Conservation (phyloP, 2,329 filamentous ascomycete species). For the Scedosporium aurantiacum region DNA sequence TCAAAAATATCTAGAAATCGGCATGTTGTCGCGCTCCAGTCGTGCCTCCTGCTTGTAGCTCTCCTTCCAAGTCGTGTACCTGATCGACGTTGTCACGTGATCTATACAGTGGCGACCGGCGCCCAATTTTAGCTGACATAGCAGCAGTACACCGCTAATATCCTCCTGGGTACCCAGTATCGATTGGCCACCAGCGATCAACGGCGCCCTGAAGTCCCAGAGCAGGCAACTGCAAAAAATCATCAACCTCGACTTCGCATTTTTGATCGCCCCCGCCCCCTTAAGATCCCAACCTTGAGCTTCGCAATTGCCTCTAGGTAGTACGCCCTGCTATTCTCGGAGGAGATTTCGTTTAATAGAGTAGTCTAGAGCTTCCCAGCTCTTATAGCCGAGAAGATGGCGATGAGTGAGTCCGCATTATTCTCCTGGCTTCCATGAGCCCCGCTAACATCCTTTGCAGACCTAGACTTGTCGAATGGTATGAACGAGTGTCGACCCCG, state of each 20-base stretch:
- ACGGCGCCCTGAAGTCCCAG: not conserved
- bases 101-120: too few species aligned
- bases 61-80: too few species aligned
- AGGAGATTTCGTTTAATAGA: not conserved
- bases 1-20: too few species aligned
- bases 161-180: not conserved
- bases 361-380: slow-evolving; percentile 1
- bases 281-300: not conserved
- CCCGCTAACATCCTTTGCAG: slow-evolving; percentile 27
- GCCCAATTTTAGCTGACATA: not conserved
- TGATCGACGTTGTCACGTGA: too few species aligned
- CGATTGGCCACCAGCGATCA: not conserved
- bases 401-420: slow-evolving; percentile 15
- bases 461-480: slow-evolving; percentile 79
- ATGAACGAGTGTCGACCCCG: slow-evolving; percentile 21
- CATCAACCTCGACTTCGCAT: not conserved
- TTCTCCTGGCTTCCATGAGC: not conserved
- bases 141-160: not conserved
- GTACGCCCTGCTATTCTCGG: not conserved
- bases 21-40: too few species aligned
- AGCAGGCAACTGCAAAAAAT: slow-evolving; percentile 1
- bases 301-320: not conserved
- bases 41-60: too few species aligned
- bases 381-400: slow-evolving; percentile 7
- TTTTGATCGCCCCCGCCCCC: not conserved